Conservation (phyloP, 2,329 filamentous ascomycete genomes). For the Paramyrothecium sp. region DNA sequence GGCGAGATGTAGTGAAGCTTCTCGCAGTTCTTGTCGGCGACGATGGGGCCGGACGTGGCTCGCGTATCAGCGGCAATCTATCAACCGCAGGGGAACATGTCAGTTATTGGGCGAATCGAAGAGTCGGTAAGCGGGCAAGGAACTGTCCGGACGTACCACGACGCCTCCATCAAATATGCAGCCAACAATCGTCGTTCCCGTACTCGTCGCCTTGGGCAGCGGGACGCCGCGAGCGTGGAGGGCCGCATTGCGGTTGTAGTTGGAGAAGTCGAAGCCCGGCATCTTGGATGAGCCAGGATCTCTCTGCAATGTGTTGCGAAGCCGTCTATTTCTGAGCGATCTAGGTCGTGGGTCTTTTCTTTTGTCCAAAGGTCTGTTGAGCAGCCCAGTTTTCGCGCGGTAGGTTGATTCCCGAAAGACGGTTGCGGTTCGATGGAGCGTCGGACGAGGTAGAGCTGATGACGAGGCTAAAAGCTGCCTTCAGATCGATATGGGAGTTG, state of each 20-base stretch:
- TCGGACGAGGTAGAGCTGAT: conserved; percentile 38
- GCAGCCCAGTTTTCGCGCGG: neutral
- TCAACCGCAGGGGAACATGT: conserved; percentile 13
- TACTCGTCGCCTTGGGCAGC: conserved; percentile 95
- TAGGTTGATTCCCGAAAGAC: no score
- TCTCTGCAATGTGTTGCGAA: neutral
- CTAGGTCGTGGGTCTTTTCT: conserved; percentile 3
- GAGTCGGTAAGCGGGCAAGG: conserved; percentile 2
- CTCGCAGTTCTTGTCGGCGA: conserved; percentile 99
- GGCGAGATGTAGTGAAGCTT: conserved; percentile 99
- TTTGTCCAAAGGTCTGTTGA: conserved; percentile 10
- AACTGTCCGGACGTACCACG: conserved; percentile 60
- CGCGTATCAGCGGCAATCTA: conserved; percentile 97
- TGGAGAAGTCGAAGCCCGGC: conserved; percentile 99
- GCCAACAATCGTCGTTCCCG: conserved; percentile 97
- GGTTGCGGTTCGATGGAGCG: neutral
- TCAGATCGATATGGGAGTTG: neutral
- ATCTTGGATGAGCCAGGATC: conserved; percentile 52
- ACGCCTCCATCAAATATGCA: conserved; percentile 96
- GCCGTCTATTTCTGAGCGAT: neutral
- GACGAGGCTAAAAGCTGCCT: conserved; percentile 45
- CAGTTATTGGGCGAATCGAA: neutral
- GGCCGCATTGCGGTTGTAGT: conserved; percentile 98
- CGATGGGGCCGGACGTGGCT: conserved; percentile 95
- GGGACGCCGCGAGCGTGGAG: conserved; percentile 93